Percentiles rank a stretch among this genome's conserved stretches.
These are phyloP conservation scores for Besnoitia besnoiti DNA, from an alignment of 169 alveolate genomes.

Conservation along the genomic window DNA sequence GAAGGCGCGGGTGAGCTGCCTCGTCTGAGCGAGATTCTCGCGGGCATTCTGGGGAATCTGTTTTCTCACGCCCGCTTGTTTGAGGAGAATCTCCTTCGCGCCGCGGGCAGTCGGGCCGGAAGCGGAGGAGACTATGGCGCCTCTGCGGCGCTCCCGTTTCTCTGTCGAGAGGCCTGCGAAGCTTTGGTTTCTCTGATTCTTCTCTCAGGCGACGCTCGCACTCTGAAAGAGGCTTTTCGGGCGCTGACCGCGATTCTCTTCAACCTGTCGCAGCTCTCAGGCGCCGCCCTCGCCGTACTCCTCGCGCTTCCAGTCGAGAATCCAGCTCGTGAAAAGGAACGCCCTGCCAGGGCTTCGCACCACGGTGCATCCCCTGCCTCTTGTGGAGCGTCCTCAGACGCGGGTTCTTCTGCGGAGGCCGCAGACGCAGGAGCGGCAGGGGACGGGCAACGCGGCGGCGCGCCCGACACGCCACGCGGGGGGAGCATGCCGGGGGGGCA, in stretches of 20 bases:
- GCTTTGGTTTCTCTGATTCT: background rate
- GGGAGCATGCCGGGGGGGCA: background rate
- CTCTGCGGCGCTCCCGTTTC: background rate
- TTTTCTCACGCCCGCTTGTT: background rate
- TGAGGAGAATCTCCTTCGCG: background rate
- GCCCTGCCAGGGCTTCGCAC: background rate
- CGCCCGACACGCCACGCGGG: background rate
- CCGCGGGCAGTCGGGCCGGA: background rate
- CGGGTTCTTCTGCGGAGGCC: background rate
- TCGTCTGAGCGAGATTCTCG: background rate
- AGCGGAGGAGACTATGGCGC: background rate
- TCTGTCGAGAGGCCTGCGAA: background rate
- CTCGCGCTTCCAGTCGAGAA: background rate
- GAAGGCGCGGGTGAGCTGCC: background rate
- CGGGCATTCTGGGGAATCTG: slow-evolving; percentile 21
- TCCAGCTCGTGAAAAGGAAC: background rate
- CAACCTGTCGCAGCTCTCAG: background rate
- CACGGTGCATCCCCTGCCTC: background rate
- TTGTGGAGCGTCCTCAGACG: background rate
- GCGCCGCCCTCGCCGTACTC: background rate
- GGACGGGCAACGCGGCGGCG: no score
- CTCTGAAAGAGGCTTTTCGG: background rate
- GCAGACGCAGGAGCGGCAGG: no score
- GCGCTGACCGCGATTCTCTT: background rate
- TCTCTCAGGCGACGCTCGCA: background rate